These are phyloP conservation scores for Cercis canadensis DNA, from an alignment of 306 rosid species.

Conservation along the genomic window DNA sequence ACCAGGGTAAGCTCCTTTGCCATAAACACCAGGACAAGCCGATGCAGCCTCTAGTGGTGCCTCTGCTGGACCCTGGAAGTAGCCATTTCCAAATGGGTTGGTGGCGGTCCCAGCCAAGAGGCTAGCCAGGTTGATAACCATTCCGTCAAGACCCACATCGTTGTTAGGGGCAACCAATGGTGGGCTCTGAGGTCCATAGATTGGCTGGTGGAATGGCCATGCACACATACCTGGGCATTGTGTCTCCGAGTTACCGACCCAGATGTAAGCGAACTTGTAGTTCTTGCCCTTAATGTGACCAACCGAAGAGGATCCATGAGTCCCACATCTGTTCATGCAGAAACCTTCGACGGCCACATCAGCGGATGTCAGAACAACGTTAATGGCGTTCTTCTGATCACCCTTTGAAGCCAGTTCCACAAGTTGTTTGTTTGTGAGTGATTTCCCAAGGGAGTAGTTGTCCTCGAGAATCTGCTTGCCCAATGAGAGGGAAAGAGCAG, in stretches of 20 bases:
- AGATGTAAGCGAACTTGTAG: slow-evolving; percentile 62
- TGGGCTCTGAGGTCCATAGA: slow-evolving; percentile 62
- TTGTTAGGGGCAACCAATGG: slow-evolving; percentile 65
- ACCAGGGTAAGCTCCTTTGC: slow-evolving; percentile 74
- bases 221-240: slow-evolving; percentile 78
- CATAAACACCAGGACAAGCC: slow-evolving; percentile 70
- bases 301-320: slow-evolving; percentile 60
- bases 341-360: slow-evolving; percentile 77
- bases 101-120: slow-evolving; percentile 76
- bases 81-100: slow-evolving; percentile 75
- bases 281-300: slow-evolving; percentile 30
- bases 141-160: slow-evolving; percentile 73
- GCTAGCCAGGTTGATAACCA: slow-evolving; percentile 64
- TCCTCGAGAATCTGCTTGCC: slow-evolving; percentile 64
- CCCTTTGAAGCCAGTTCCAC: slow-evolving; percentile 66
- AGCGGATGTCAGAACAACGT: slow-evolving; percentile 72
- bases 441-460: slow-evolving; percentile 65
- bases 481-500: slow-evolving; percentile 47
- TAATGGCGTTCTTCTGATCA: slow-evolving; percentile 59
- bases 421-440: slow-evolving; percentile 58
- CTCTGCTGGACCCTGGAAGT: slow-evolving; percentile 62
- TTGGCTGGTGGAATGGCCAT: slow-evolving; percentile 77
- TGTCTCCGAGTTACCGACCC: slow-evolving; percentile 73
- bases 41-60: slow-evolving; percentile 70
- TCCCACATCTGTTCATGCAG: slow-evolving; percentile 74